phyloP scores from a whole-genome alignment of 1,139 yeast species.

The Saccharomycopsis hybrid region DNA sequence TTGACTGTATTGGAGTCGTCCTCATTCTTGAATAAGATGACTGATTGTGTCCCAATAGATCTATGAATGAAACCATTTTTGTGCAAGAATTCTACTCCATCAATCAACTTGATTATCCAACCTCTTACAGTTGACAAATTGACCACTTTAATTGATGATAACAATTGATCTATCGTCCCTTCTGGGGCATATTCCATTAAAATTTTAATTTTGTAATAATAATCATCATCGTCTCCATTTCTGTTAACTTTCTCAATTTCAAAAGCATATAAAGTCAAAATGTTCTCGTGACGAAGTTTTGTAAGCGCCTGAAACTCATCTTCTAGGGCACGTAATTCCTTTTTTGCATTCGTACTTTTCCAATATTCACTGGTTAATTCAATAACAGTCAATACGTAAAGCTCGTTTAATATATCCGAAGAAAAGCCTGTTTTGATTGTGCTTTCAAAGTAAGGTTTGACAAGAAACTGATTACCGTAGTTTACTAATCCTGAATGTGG shows the following conservation, averaged over 20 bases:
- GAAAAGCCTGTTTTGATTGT: conserved; percentile 29
- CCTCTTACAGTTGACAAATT: conserved; percentile 71
- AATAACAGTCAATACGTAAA: conserved; percentile 63
- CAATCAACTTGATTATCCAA: conserved; percentile 84
- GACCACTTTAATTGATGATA: conserved; percentile 63
- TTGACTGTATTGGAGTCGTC: conserved; percentile 56
- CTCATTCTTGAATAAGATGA: conserved; percentile 43
- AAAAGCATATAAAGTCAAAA: conserved; percentile 61
- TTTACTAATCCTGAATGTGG: conserved; percentile 46
- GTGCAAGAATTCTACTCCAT: conserved; percentile 78
- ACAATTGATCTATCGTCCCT: conserved; percentile 57
- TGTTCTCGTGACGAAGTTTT: conserved; percentile 55
- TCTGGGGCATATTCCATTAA: conserved; percentile 57
- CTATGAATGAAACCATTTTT: conserved; percentile 76
- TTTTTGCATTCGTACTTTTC: conserved; percentile 66
- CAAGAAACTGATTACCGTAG: conserved; percentile 57
- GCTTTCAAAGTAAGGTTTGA: conserved; percentile 54
- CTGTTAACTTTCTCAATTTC: conserved; percentile 48
- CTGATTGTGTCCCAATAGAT: conserved; percentile 54
- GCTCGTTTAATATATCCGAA: conserved; percentile 36
- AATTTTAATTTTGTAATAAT: conserved; percentile 60
- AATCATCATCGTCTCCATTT: conserved; percentile 20
- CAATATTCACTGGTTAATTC: conserved; percentile 60
- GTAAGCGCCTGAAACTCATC: conserved; percentile 59
- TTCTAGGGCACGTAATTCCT: conserved; percentile 65